Evolutionary conservation across 768 basidiomycete species (phyloP), one percentile per base, ranked within the genome.

Genomic region (Termitomyces sp.): DNA sequence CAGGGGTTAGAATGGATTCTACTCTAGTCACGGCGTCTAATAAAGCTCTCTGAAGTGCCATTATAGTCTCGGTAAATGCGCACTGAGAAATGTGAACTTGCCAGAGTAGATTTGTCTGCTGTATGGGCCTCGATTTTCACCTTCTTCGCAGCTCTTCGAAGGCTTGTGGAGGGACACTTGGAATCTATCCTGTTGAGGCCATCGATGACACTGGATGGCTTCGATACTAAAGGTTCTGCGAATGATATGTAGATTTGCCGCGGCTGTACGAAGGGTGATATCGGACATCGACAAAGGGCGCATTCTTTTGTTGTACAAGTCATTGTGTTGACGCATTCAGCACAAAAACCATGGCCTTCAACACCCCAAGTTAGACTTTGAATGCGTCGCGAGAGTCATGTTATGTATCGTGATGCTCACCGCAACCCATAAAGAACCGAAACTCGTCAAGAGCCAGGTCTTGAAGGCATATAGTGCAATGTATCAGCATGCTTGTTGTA

Each of bases 281-380:
- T 61, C 3, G 55, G 48, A 24, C 16, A 43, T 24, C 62, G 55
- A 36, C 62, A 63, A 13, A 58, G 30, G 4, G 60, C 48, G 26
- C 41, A 52, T 51, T 54, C 53, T 22, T 20, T 55, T 3, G 28
- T 14, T 4, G 16, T 33, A 16, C 13, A 33, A 26, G 44, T 24
- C 13, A 41, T 35, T 3, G 22, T 26, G 16, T 3, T 18, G 18
- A 54, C 22, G 32, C 62, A 65, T 2, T 51, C 24, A 7, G n/a
- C 16, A 46, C 64, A 65, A 26, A 56, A 61, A 10, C 62, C 60
- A 56, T 65, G 62, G 8, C 64, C 62, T 65, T 28, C 7, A 26
- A 36, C 1, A 20, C 16, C 20, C 3, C 16, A 48, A 47, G 47
- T 45, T 10, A 55, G 30, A 14, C 16, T 24, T 43, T 10, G 5